Evolutionary conservation across 2,329 filamentous ascomycete genomes (phyloP), one percentile per base, ranked within the genome.

Genomic region (Aspergillaceae sp.): DNA sequence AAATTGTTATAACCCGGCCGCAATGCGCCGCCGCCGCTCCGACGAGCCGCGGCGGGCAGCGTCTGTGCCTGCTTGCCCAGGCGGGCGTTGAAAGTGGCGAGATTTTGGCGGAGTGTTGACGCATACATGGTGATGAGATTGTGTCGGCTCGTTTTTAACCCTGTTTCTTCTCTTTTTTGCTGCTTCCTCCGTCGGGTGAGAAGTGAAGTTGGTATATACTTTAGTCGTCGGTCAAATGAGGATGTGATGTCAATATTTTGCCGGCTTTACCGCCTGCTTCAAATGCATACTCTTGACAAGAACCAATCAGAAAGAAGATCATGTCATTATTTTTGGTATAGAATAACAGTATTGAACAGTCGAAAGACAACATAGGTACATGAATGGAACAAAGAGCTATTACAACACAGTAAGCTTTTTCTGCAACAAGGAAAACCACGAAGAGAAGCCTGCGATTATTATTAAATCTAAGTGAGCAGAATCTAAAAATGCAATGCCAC

Each of bases 201-300:
- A 38, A 19, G 3, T 38, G 36, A 28, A 8, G 36, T 38, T 38
- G 36, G 10, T 38, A 38, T 28, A 38, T 26, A 19, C 36, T 38
- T 38, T 38, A 26, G 36, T 19, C 7, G 8, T 38, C 36, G 19
- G 36, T 38, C 26, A 11, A 29, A 37, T 37, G 35, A 11, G 7
- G 35, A 46, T 26, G 53, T 56, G 51, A 57, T 56, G 55, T 57
- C 52, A 57, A 43, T 56, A 51, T 46, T 19, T 19, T 19, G 19
- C 50, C n/a, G 7, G 1, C 10, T 36, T 46, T 28, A 56, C 55
- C 55, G 51, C 52, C 42, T 57, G 5, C 30, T 9, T 32, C 30
- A 19, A 19, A 19, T 19, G 19, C 19, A 19, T 19, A 19, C 19
- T 19, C 19, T 19, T 1, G 19, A 19, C 19, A 19, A 19, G 19